These are phyloP conservation scores for Dactylellina cionopaga DNA, from an alignment of 2,329 filamentous ascomycete genomes.

Conservation along the genomic window DNA sequence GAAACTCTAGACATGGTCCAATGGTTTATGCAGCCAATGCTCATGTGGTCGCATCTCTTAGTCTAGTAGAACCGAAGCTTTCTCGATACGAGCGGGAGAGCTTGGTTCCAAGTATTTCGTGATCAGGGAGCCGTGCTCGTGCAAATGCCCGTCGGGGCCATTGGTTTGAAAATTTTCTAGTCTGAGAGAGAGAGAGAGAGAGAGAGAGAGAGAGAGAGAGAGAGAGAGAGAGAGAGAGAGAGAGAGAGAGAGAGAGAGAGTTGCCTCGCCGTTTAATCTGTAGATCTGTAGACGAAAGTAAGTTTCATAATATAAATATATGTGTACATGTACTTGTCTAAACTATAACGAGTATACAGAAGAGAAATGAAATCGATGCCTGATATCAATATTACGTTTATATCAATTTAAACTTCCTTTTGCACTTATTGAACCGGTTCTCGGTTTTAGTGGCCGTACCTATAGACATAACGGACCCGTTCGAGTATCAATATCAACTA, in stretches of 20 bases:
- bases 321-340: neutral
- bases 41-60: constrained; percentile 24
- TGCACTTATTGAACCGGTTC: too few species aligned
- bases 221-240: too few species aligned
- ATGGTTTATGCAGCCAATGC: constrained; percentile 23
- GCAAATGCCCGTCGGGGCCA: neutral
- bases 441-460: too few species aligned
- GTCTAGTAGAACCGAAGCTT: neutral
- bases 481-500: too few species aligned
- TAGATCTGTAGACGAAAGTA: too few species aligned
- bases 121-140: neutral
- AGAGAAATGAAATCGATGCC: neutral
- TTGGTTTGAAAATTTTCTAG: neutral
- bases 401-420: too few species aligned
- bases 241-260: too few species aligned
- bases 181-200: too few species aligned
- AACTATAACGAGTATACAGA: neutral
- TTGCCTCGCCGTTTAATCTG: too few species aligned
- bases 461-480: too few species aligned
- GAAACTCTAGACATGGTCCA: constrained; percentile 3
- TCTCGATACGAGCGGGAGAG: constrained; percentile 23
- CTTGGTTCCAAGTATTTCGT: neutral
- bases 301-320: neutral
- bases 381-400: neutral
- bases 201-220: too few species aligned